Percentiles rank a stretch among this genome's conserved stretches.
Conservation (phyloP, 768 basidiomycete genomes). For the Astraeus odoratus region DNA sequence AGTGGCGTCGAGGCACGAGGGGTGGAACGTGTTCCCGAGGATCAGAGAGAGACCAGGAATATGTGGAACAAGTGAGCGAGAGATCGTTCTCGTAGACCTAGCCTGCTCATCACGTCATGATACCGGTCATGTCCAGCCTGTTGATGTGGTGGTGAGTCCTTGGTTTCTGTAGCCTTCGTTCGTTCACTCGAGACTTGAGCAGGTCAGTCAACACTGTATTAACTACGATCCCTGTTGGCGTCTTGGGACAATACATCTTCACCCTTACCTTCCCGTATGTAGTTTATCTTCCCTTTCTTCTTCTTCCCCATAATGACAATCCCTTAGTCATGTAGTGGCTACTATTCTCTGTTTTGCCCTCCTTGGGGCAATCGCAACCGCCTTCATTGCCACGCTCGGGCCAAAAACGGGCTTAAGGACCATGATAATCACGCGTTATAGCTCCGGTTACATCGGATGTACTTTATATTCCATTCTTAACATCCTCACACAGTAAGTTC, state of each 20-base stretch:
- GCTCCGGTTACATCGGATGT: slow-evolving; percentile 43
- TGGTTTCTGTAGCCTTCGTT: not conserved
- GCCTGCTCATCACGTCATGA: not conserved
- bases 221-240: slow-evolving; percentile 44
- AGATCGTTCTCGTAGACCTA: slow-evolving; percentile 5
- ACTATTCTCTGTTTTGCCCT: slow-evolving; percentile 41
- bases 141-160: slow-evolving; percentile 38
- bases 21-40: slow-evolving; percentile 47
- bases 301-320: not conserved
- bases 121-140: slow-evolving; percentile 22
- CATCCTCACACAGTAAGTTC: slow-evolving; percentile 39
- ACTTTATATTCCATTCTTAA: slow-evolving; percentile 46
- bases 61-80: slow-evolving; percentile 40
- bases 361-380: slow-evolving; percentile 34
- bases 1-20: slow-evolving; percentile 49
- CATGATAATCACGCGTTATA: slow-evolving; percentile 45
- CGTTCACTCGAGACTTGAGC: not conserved
- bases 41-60: slow-evolving; percentile 38
- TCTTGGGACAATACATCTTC: slow-evolving; percentile 41
- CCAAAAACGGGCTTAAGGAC: slow-evolving; percentile 48
- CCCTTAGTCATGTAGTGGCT: slow-evolving; percentile 36
- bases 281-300: not conserved
- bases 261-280: slow-evolving; percentile 41
- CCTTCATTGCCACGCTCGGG: slow-evolving; percentile 49
- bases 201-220: slow-evolving; percentile 45